Conservation (phyloP, 352 stramenopile genomes). For the Pythium brassicae region DNA sequence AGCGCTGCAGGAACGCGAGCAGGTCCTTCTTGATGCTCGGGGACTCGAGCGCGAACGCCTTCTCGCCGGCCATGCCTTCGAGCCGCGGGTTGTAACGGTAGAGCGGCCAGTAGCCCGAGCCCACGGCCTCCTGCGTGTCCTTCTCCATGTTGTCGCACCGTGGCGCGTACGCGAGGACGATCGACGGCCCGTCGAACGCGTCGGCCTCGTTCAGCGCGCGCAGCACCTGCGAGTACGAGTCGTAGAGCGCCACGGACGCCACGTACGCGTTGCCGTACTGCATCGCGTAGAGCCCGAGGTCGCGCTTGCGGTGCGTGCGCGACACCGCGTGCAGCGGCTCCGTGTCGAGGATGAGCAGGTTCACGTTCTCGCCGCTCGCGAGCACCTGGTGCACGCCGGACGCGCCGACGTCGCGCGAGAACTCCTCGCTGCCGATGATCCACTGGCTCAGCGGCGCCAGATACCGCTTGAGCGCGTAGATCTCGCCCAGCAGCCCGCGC, state of each 20-base stretch:
- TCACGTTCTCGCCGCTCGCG: slow-evolving; percentile 69
- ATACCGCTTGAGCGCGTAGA: slow-evolving; percentile 51
- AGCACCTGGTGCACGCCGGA: slow-evolving; percentile 75
- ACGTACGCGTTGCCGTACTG: slow-evolving; percentile 93
- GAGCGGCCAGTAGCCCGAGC: slow-evolving; percentile 88
- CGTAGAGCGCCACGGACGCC: slow-evolving; percentile 87
- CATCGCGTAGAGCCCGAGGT: slow-evolving; percentile 91
- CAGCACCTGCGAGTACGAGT: slow-evolving; percentile 84
- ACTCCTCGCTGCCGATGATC: slow-evolving; percentile 77
- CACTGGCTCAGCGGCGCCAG: slow-evolving; percentile 73
- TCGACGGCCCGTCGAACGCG: slow-evolving; percentile 85
- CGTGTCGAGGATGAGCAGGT: slow-evolving; percentile 74
- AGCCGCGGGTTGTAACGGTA: slow-evolving; percentile 90
- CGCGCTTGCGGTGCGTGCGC: slow-evolving; percentile 85
- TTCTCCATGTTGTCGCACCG: slow-evolving; percentile 83
- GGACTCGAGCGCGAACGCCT: slow-evolving; percentile 87
- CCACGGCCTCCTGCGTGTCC: slow-evolving; percentile 85
- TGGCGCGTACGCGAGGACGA: slow-evolving; percentile 88
- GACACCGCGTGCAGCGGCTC: slow-evolving; percentile 59
- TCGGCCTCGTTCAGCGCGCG: slow-evolving; percentile 89
- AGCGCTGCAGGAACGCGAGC: slow-evolving; percentile 83
- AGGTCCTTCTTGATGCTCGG: slow-evolving; percentile 91
- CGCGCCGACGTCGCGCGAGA: slow-evolving; percentile 61
- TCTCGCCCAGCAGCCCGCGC: slow-evolving; percentile 34
- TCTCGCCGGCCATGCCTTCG: slow-evolving; percentile 76